Evolutionary conservation across 495 filamentous ascomycete species (phyloP), one percentile per base, ranked within the genome.

Genomic region (Penicillium paradoxum): DNA sequence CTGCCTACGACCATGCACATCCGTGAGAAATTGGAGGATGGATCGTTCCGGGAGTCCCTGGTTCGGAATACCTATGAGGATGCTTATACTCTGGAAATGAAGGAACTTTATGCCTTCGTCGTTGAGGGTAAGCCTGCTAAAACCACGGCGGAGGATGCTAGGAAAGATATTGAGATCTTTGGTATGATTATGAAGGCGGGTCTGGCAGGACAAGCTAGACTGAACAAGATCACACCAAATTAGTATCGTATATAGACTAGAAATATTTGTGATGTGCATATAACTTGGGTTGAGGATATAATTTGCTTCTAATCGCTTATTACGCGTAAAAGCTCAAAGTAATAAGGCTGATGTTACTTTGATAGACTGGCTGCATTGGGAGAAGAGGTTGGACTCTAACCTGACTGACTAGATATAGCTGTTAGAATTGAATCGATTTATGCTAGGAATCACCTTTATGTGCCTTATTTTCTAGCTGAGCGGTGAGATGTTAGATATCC

Each of bases 61-160:
- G 47, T 77, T 2, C 44, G 57, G 45, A 56, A 49, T 32, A 68
- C 65, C 6, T 80, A 71, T 54, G 73, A 79, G 53, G 76, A 79
- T 60, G 54, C 76, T 13, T 80, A 73, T 49, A 78, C 74, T 15
- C 27, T 64, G 1, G 74, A 79, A 59, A 54, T 75, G 53, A 65
- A 63, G 53, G 67, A 72, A 50, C 45, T 78, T 15, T 67, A 74
- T 48, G 60, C 58, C 7, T 64, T 63, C 34, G 38, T 70, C 7
- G 56, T 65, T 3, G 46, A 69, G n/a, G 72, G 72, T 1, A 69
- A 67, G 58, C 19, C 46, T 9, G 58, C 66, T 15, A 80, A 80
- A 59, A 79, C 77, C 10, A 76, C 63, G 1, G 54, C 62, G 2
- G 51, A 53, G 38, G 76, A 79, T 70, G 70, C 77, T n/a, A 45